Evolutionary conservation across 768 basidiomycete genomes (phyloP).

Genomic region (Chlorophyllum brunneum): DNA sequence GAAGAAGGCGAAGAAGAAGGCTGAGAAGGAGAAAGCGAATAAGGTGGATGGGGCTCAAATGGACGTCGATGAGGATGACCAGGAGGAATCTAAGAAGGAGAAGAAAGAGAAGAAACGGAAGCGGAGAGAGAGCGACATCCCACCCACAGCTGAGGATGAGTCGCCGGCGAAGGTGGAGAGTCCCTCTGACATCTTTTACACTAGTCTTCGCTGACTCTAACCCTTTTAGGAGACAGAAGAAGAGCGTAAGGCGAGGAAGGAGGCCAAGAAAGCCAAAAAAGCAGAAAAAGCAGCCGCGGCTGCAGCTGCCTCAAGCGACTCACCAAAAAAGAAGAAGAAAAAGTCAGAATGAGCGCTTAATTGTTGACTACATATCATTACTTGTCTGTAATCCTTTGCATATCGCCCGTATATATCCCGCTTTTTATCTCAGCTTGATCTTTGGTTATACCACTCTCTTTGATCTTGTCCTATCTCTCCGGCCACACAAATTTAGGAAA

Average conservation of each 20-base stretch:
- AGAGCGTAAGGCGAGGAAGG: slow-evolving; percentile 77
- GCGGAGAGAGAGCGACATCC: slow-evolving; percentile 39
- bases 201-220: slow-evolving; percentile 7
- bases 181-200: slow-evolving; percentile 14
- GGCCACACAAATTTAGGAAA: not conserved
- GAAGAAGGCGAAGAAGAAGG: slow-evolving; percentile 65
- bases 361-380: slow-evolving; percentile 5
- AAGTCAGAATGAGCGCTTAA: slow-evolving; percentile 36
- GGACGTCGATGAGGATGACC: slow-evolving; percentile 40
- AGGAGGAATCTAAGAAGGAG: slow-evolving; percentile 31
- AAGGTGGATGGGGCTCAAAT: slow-evolving; percentile 26
- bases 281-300: slow-evolving; percentile 36
- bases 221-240: slow-evolving; percentile 63
- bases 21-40: slow-evolving; percentile 38
- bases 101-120: slow-evolving; percentile 34
- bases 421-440: not conserved
- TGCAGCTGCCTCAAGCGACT: slow-evolving; percentile 17
- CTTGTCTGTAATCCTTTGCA: slow-evolving; percentile 17
- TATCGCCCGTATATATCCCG: slow-evolving; percentile 19
- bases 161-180: slow-evolving; percentile 33
- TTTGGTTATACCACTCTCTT: not conserved
- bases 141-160: slow-evolving; percentile 31
- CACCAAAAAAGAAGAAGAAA: slow-evolving; percentile 56
- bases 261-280: slow-evolving; percentile 70
- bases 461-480: not conserved